Conservation (phyloP, 1,139 yeast genomes). For the Dujonia santamariae region DNA sequence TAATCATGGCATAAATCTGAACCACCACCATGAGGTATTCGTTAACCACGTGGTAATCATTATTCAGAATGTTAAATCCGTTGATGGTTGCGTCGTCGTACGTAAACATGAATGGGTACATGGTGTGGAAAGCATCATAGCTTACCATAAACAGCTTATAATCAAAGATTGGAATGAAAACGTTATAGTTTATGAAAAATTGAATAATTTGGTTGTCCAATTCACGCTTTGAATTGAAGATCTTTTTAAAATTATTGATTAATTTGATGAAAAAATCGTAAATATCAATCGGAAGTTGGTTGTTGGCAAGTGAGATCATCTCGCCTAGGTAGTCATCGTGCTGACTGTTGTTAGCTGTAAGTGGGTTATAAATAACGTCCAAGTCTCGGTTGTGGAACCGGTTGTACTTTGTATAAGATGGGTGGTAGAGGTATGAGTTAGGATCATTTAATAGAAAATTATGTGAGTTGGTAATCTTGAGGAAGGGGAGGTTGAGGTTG, state of each 20-base stretch:
- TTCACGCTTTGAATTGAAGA: conserved; percentile 42
- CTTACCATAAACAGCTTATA: conserved; percentile 54
- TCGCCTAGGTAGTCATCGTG: conserved; percentile 18
- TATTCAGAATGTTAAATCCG: conserved; percentile 49
- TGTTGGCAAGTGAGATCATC: conserved; percentile 18
- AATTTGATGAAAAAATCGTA: conserved; percentile 45
- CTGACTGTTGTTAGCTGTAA: conserved; percentile 27
- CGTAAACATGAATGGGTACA: conserved; percentile 52
- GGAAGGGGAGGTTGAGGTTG: conserved; percentile 43
- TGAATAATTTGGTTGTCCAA: conserved; percentile 52
- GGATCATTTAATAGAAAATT: conserved; percentile 45
- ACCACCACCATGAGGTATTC: conserved; percentile 47
- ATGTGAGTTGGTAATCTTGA: conserved; percentile 47
- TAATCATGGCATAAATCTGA: conserved; percentile 45
- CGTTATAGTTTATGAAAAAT: conserved; percentile 55
- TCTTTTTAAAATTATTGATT: conserved; percentile 44
- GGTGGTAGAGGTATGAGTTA: conserved; percentile 42
- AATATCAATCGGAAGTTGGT: conserved; percentile 37
- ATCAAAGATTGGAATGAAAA: conserved; percentile 60
- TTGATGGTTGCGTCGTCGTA: conserved; percentile 49
- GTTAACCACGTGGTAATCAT: conserved; percentile 49
- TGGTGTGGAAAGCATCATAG: conserved; percentile 56
- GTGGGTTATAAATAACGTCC: conserved; percentile 43
- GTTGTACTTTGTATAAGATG: conserved; percentile 38
- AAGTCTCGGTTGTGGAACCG: conserved; percentile 40